Evolutionary conservation across 2,329 filamentous ascomycete species (phyloP).

Genomic region (Metarhizium album): DNA sequence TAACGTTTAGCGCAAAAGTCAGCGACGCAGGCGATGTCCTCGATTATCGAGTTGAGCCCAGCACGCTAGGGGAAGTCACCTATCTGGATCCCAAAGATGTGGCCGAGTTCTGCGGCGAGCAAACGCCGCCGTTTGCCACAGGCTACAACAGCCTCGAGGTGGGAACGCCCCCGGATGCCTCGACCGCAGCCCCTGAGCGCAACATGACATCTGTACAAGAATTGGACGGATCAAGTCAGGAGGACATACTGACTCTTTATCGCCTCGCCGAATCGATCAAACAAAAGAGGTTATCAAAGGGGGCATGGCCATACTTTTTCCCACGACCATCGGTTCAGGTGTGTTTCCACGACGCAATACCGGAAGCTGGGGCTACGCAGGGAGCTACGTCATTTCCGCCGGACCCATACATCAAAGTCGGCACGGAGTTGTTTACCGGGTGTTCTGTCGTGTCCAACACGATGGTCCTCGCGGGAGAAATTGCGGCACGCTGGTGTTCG

Average conservation of each 20-base stretch:
- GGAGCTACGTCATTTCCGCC: conserved; percentile 22
- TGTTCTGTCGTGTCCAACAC: conserved; percentile 26
- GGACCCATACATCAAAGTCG: conserved; percentile 39
- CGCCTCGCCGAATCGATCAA: conserved; percentile 37
- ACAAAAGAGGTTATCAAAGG: conserved; percentile 30
- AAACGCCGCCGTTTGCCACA: conserved; percentile 10
- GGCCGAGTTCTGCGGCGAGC: conserved; percentile 30
- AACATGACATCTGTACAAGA: conserved; percentile 31
- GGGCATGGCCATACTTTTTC: conserved; percentile 38
- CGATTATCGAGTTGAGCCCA: conserved; percentile 43
- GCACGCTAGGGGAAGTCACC: conserved; percentile 41
- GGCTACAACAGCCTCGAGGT: conserved; percentile 20
- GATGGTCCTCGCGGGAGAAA: conserved; percentile 53
- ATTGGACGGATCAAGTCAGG: conserved; percentile 30
- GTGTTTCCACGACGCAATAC: conserved; percentile 25
- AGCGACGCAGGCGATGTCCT: conserved; percentile 41
- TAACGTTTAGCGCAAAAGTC: conserved; percentile 53
- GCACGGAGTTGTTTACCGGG: conserved; percentile 18
- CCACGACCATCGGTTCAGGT: conserved; percentile 33
- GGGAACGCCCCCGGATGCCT: conserved; percentile 14
- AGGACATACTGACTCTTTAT: conserved; percentile 37
- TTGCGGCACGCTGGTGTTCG: conserved; percentile 50
- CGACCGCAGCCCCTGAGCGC: conserved; percentile 21
- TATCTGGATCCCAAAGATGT: conserved; percentile 45
- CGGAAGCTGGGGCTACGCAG: conserved; percentile 8